Conservation (phyloP, 345 rosid species). For the Rhodomyrtus tomentosa region DNA sequence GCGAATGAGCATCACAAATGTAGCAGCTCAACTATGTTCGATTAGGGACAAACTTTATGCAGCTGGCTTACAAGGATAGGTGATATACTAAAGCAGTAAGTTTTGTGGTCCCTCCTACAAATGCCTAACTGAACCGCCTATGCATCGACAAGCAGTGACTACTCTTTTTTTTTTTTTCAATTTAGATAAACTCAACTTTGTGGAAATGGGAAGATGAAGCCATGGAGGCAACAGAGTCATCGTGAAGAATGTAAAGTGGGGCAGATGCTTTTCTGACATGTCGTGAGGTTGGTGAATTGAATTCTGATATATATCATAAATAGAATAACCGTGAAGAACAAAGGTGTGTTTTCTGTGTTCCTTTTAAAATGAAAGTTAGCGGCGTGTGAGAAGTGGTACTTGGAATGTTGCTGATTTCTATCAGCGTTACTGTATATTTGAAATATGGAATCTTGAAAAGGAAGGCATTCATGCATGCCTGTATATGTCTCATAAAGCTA, state of each 20-base stretch:
- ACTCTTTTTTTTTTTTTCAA: background rate
- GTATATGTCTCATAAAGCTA: background rate
- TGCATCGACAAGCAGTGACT: background rate
- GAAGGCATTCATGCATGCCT: background rate
- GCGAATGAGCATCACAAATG: background rate
- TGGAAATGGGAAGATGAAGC: background rate
- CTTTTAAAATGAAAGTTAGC: background rate
- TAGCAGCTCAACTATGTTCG: background rate
- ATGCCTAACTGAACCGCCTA: background rate
- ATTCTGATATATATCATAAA: background rate
- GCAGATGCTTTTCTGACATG: background rate
- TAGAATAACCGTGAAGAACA: background rate
- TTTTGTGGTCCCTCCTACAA: background rate
- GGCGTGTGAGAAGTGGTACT: background rate
- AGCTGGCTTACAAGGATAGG: background rate
- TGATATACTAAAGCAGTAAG: background rate
- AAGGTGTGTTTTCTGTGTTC: background rate
- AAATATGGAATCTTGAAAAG: background rate
- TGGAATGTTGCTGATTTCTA: background rate
- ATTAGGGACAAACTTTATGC: background rate
- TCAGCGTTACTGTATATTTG: background rate
- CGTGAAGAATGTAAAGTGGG: background rate
- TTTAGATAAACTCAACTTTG: background rate
- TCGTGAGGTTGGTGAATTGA: background rate
- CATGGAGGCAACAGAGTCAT: background rate